Base-by-base conservation (phyloP, 495 filamentous ascomycete genomes). In the Thermothielavioides terrestris region DNA sequence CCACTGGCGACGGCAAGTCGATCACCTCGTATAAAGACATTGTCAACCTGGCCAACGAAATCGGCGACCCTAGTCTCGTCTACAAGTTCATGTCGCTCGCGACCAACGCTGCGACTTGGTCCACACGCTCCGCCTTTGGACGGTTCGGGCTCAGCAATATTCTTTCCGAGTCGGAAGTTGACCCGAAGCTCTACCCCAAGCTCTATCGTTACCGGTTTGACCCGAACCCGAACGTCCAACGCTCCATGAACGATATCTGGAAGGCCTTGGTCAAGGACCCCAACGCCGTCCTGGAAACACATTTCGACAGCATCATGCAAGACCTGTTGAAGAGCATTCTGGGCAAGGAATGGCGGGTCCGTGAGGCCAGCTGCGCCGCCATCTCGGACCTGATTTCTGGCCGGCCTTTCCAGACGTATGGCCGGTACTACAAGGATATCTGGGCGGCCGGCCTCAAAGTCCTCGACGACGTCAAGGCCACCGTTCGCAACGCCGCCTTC, bases 11-110 rank as follows among this genome's bases (percentile, higher is more conserved):
- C 44, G 88, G 88, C 12, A 83, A 84, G 52, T 90, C 85, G 0
- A 75, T 97, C 57, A 94, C 84, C 12, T 95, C 91, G 0, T 98
- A 98, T 69, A 94, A 88, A 60, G 86, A 96, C 57, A 95, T 98
- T 43, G 85, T 98, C 74, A 90, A 76, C 54, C 74, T 98, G 27
- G 91, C 92, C 15, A 80, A 88, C 44, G 92, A 98, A 70, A 86
- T 95, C 14, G 92, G 92, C 18, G 90, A 97, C 61, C 87, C 89
- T 23, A 92, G 87, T 50, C 75, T 98, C 3, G 88, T 96, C 7
- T 98, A 98, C 67, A 84, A 89, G 48, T 95, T 97, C 64, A 98
- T 98, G 92, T 88, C 88, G 1, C 69, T 98, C 50, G 92, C 92
- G 2, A 84, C 88, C 1, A 92, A 95, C 54, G 94, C 94, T 47